These are phyloP conservation scores for Fragaria nilgerrensis DNA, from an alignment of 306 rosid genomes.

Conservation along the genomic window DNA sequence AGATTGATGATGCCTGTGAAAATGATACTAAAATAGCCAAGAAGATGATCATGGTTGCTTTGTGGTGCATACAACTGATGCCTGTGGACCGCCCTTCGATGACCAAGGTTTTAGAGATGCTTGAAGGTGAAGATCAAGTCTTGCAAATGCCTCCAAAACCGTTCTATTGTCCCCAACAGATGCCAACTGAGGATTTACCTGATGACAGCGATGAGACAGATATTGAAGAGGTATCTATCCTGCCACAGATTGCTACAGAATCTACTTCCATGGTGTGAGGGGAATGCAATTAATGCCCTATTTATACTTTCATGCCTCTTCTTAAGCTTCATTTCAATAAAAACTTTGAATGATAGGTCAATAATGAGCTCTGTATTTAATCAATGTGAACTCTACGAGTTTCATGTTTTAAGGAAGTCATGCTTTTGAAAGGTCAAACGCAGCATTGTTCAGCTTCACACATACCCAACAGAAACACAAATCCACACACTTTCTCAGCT, in stretches of 20 bases:
- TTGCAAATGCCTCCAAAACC: conserved; percentile 39
- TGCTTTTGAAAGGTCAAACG: conserved; percentile 91
- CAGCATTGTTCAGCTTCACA: conserved; percentile 83
- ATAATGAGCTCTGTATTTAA: too few relatives aligned
- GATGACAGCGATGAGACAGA: not conserved
- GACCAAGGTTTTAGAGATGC: conserved; percentile 31
- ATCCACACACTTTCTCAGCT: not conserved
- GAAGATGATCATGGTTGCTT: conserved; percentile 29
- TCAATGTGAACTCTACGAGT: too few relatives aligned
- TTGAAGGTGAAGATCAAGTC: conserved; percentile 15
- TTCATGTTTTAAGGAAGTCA: too few relatives aligned
- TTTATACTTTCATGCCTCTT: not conserved
- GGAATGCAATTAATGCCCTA: not conserved
- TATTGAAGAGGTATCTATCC: not conserved
- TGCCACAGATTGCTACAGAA: not conserved
- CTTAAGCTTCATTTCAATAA: not conserved
- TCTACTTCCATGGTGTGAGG: conserved; percentile 6
- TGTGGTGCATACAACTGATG: conserved; percentile 41
- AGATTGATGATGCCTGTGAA: not conserved
- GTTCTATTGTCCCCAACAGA: conserved; percentile 3
- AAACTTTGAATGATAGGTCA: not conserved
- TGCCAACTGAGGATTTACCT: not conserved
- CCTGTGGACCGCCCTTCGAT: conserved; percentile 33
- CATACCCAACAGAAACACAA: conserved; percentile 19
- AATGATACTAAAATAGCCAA: not conserved